Evolutionary conservation across 2,329 filamentous ascomycete species (phyloP), one percentile per base, ranked within the genome.

Genomic region (Talaromyces sp.): DNA sequence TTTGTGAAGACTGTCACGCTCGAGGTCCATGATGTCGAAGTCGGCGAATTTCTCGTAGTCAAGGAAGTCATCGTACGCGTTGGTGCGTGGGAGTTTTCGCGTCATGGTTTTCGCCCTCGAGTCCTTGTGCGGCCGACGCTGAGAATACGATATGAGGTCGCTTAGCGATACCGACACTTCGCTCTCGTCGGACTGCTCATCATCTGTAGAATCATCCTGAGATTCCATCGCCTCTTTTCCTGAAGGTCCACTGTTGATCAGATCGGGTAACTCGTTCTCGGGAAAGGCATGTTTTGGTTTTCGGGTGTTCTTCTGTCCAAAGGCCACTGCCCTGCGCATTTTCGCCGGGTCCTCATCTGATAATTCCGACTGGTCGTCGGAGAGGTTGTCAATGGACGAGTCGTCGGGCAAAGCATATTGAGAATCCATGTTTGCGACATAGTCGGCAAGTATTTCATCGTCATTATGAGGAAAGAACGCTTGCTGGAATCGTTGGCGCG

Each of bases 21-120:
- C 84, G 76, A 89, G 91, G 68, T 96, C 90, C 88, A 95, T 93
- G 51, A 96, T 80, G 69, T 96, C 91, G 64, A 96, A 88, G 9
- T 86, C 89, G 62, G 88, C 86, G 63, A 86, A 84, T 1, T 84
- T 82, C 64, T 84, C 82, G 63, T 78, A 74, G n/a, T 86, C 83
- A 2, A 86, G 75, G 0, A 81, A 79, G 69, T 86, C 84, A 3
- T 83, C 84, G 66, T 87, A 80, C 17, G 80, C 77, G 52, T 78
- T 78, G 6, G 84, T 46, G 85, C 41, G 80, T 79, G 17, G 82
- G 85, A 86, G 41, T 67, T 63, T 52, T 52, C 31, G 14, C 4
- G 24, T 29, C 49, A 41, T 63, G 56, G 56, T 68, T 14, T 64
- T 62, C 10, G 49, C 26, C 10, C 32, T 38, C 11, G 58, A 60